Percentiles rank a stretch among this genome's conserved stretches.
These are phyloP conservation scores for Stipa capillata DNA, from an alignment of 176 grass and related monocot species.

Conservation along the genomic window DNA sequence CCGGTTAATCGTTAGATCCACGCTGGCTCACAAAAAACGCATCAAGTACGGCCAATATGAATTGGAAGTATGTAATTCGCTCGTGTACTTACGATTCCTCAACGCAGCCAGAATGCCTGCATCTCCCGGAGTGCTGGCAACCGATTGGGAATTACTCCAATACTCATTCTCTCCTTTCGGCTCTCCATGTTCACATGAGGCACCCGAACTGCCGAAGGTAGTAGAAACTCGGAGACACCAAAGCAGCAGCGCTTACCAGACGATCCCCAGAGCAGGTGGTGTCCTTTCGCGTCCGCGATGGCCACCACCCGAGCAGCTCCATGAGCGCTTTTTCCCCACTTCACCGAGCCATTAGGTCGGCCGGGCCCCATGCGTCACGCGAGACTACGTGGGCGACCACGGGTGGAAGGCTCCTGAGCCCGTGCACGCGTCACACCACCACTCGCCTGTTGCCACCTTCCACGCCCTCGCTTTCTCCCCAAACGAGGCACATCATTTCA, in stretches of 20 bases:
- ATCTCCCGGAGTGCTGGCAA: too few relatives aligned
- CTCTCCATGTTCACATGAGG: too few relatives aligned
- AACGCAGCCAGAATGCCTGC: too few relatives aligned
- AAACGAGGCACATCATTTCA: neutral
- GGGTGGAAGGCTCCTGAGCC: conserved; percentile 11
- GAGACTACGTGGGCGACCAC: conserved; percentile 10
- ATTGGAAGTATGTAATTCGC: too few relatives aligned
- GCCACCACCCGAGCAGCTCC: neutral
- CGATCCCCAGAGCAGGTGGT: neutral
- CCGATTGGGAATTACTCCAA: too few relatives aligned
- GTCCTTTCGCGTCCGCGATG: neutral
- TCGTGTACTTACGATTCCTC: too few relatives aligned
- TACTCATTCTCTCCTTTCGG: too few relatives aligned
- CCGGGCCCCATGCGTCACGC: too few relatives aligned
- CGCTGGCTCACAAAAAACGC: too few relatives aligned
- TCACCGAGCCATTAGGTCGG: neutral
- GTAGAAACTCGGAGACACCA: too few relatives aligned
- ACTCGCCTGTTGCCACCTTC: neutral
- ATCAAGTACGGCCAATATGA: too few relatives aligned
- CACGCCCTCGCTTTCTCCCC: neutral
- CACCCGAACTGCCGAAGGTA: neutral
- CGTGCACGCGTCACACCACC: conserved; percentile 6
- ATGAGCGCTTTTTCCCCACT: neutral
- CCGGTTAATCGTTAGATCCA: too few relatives aligned
- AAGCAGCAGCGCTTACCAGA: neutral